Base-by-base conservation (phyloP, 495 filamentous ascomycete genomes). In the Penicillium salamii region DNA sequence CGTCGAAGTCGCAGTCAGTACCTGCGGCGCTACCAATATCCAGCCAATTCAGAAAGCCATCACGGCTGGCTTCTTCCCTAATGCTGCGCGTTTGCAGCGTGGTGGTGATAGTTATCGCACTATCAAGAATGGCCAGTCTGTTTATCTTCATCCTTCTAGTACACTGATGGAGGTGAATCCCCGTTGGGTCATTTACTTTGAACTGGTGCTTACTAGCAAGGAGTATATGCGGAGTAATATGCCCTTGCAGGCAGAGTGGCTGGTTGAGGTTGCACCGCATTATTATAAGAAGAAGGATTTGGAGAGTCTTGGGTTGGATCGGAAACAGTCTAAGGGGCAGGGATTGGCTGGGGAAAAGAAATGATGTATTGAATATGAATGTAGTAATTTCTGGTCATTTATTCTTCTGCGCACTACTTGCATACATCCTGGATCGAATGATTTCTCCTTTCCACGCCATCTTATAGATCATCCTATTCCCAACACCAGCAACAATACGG, bases 231-330 rank as follows among this genome's bases (percentile, higher is more conserved):
- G 93, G 26, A 90, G 83, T 55, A 84, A 85, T 26, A 86, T 97
- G 76, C 92, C 91, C 1, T 74, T 97, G 15, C 82, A 92, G 55
- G 73, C 88, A 0, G 84, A 88, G 63, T 96, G 90, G 91, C 60
- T 98, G 54, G 80, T 84, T 4, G 93, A 98, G 69, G 89, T 90
- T 35, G 93, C 95, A 37, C 95, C 91, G 49, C 93, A 98, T 73
- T 97, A 88, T 61, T 87, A 97, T 62, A 96, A 96, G 74, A 89
- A 87, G 76, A 88, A 89, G 70, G 90, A 97, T 62, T 62, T 97
- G 36, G 95, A 97, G 63, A 82, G 78, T 15, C 50, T 97, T 50
- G 86, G 85, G 13, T 72, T 85, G 64, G 87, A 89, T 43, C 85
- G 79, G 74, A 97, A 96, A 71, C 81, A 88, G 76, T 83, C 82